Evolutionary conservation across 306 rosid genomes (phyloP).

Genomic region (Quercus suber): DNA sequence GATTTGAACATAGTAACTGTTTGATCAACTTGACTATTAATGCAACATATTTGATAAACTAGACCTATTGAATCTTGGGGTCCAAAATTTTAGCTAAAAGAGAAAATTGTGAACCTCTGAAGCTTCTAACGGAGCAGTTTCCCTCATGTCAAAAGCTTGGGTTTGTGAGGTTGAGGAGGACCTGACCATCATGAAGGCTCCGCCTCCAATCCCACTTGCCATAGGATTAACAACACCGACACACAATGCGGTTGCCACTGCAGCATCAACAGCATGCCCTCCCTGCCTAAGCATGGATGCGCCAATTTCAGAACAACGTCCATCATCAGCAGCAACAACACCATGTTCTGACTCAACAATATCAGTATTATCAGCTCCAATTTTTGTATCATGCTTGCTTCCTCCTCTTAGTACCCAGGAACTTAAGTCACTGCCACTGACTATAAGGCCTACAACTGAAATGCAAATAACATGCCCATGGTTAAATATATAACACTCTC

Average conservation of each 20-base stretch:
- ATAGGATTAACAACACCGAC: constrained; percentile 68
- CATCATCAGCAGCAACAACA: constrained; percentile 90
- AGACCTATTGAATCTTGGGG: not conserved
- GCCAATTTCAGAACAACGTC: constrained; percentile 75
- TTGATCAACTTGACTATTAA: not conserved
- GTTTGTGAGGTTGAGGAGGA: constrained; percentile 54
- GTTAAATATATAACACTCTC: not conserved
- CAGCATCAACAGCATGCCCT: constrained; percentile 97
- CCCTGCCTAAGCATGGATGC: constrained; percentile 65
- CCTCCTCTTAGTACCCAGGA: constrained; percentile 22
- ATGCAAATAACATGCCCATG: not conserved
- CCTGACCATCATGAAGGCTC: constrained; percentile 70
- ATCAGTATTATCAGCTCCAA: constrained; percentile 17
- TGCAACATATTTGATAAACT: not conserved
- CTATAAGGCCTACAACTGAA: constrained; percentile 41
- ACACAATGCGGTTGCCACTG: constrained; percentile 86
- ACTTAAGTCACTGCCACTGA: constrained; percentile 34
- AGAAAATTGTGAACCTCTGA: constrained; percentile 57
- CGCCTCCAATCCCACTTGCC: constrained; percentile 94
- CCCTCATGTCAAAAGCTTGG: constrained; percentile 80
- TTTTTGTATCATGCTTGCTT: constrained; percentile 14
- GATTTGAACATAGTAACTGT: not conserved
- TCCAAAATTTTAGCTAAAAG: constrained; percentile 24
- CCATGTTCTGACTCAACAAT: constrained; percentile 66
- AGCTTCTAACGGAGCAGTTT: constrained; percentile 93